These are phyloP conservation scores for Bisporella sp. DNA, from an alignment of 2,329 filamentous ascomycete species.

Conservation along the genomic window DNA sequence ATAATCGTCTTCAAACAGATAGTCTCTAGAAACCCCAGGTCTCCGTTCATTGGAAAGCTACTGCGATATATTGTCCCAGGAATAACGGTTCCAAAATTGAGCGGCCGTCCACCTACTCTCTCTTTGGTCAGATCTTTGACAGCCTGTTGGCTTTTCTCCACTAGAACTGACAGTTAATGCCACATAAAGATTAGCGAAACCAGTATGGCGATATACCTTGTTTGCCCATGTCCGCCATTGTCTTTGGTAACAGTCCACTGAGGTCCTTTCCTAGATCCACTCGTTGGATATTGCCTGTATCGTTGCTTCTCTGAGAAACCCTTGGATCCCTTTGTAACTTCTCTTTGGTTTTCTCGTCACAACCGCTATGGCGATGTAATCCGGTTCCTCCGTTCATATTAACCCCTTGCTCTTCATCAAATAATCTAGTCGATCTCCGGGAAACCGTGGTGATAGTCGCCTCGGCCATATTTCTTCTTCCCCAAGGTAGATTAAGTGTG, in stretches of 20 bases:
- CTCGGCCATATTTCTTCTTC: slow-evolving; percentile 5
- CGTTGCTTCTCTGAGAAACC: slow-evolving; percentile 1
- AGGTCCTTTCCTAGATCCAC: slow-evolving; percentile 13
- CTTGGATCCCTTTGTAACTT: slow-evolving; percentile 1
- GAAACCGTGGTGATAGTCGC: slow-evolving; percentile 11
- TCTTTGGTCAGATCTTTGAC: slow-evolving; percentile 10
- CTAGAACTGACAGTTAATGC: slow-evolving; percentile 7
- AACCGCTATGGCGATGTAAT: slow-evolving; percentile 3
- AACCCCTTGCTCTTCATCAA: slow-evolving; percentile 11
- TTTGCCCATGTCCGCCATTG: slow-evolving; percentile 10
- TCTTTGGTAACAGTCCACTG: slow-evolving; percentile 9
- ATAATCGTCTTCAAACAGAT: slow-evolving; percentile 74
- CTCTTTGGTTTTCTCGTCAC: slow-evolving; percentile 5
- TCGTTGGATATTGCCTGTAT: slow-evolving; percentile 3
- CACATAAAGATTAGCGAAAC: neutral
- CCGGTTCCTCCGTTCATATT: slow-evolving; percentile 4
- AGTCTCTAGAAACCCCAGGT: slow-evolving; percentile 62
- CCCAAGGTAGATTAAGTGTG: too few relatives aligned
- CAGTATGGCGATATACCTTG: slow-evolving; percentile 10
- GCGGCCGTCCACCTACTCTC: slow-evolving; percentile 32
- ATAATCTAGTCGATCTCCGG: slow-evolving; percentile 15
- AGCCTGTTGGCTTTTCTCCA: slow-evolving; percentile 8
- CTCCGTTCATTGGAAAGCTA: slow-evolving; percentile 65
- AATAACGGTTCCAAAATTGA: slow-evolving; percentile 72
- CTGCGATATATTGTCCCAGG: slow-evolving; percentile 69